Base-by-base conservation (phyloP, 345 rosid species). In the Hibiscus trionum region DNA sequence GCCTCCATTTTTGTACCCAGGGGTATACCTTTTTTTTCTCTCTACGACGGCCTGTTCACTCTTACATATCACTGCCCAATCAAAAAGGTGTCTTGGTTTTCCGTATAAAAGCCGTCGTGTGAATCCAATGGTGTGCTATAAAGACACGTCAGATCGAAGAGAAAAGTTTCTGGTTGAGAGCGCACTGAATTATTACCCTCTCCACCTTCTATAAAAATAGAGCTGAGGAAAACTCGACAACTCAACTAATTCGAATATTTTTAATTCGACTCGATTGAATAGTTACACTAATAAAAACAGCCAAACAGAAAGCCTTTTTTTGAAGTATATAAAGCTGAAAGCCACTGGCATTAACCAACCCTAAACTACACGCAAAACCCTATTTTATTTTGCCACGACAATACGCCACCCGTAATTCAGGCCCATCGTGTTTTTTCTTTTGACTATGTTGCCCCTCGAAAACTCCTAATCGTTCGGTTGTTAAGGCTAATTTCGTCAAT, bases 291-390 rank as follows among this genome's bases (percentile, higher is more conserved):
- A 42, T 42, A 10, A 42, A 42, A 42, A 42, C 14, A 29, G 31
- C 62, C 76, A 64, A 69, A 72, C 11, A 37, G 46, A 49, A 78
- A 4, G 55, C 37, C 17, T 31, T 33, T 5, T 2, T 2, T 7
- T 15, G 33, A 66, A 69, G 73, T 27, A 69, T 61, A 17, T 53
- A 5, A 71, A 16, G 79, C 31, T n/a, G 56, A 52, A 52, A 57
- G 27, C 33, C 62, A 81, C 84, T 76, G 83, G 61, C 84, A 26
- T 9, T 14, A 42, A 77, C 83, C 80, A 53, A 58, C 82, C 84
- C 84, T 80, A 83, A 77, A 84, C 80, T 16, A 26, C 80, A 75
- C 66, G 75, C 82, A 82, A 82, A 82, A 69, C 75, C 80, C 75
- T 37, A 37, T 37, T 37, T 37, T 55, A 70, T 61, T 63, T 85